phyloP scores from a whole-genome alignment of 2,329 filamentous ascomycete species.

The Penicillium sp. region DNA sequence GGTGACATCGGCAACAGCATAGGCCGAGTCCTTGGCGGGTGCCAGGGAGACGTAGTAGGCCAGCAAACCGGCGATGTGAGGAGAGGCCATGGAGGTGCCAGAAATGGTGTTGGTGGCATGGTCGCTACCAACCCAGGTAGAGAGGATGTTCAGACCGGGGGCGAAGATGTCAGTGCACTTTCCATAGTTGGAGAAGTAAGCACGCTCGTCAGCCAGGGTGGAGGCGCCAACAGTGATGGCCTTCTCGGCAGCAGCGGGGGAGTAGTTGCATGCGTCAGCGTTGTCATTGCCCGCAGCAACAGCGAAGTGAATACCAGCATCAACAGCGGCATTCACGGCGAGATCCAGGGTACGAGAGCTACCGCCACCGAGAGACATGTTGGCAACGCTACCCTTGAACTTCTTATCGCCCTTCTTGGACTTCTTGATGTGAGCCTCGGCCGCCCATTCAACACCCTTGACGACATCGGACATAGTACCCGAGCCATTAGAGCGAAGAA shows the following conservation, averaged over 20 bases:
- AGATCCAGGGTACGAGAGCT: conserved; percentile 86
- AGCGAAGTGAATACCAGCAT: conserved; percentile 88
- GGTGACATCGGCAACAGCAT: conserved; percentile 77
- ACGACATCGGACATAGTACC: conserved; percentile 98
- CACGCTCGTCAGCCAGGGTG: conserved; percentile 84
- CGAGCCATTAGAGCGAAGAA: conserved; percentile 91
- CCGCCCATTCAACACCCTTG: conserved; percentile 94
- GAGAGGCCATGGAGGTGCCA: conserved; percentile 97
- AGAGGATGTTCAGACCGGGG: conserved; percentile 90
- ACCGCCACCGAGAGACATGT: conserved; percentile 98
- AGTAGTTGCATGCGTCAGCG: conserved; percentile 98
- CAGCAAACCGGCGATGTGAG: conserved; percentile 89
- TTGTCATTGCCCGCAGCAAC: conserved; percentile 98
- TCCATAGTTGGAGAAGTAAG: conserved; percentile 99
- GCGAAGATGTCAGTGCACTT: conserved; percentile 99
- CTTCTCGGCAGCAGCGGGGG: conserved; percentile 80
- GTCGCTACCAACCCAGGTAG: conserved; percentile 96
- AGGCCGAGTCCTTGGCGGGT: conserved; percentile 80
- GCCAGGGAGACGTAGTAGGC: conserved; percentile 98
- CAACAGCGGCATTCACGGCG: conserved; percentile 87
- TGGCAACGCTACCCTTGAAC: conserved; percentile 98
- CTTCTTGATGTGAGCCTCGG: conserved; percentile 66
- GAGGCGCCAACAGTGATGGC: conserved; percentile 94
- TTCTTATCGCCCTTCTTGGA: conserved; percentile 76
- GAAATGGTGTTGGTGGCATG: conserved; percentile 98